Conservation (phyloP, 495 filamentous ascomycete species). For the Bacidia gigantensis region DNA sequence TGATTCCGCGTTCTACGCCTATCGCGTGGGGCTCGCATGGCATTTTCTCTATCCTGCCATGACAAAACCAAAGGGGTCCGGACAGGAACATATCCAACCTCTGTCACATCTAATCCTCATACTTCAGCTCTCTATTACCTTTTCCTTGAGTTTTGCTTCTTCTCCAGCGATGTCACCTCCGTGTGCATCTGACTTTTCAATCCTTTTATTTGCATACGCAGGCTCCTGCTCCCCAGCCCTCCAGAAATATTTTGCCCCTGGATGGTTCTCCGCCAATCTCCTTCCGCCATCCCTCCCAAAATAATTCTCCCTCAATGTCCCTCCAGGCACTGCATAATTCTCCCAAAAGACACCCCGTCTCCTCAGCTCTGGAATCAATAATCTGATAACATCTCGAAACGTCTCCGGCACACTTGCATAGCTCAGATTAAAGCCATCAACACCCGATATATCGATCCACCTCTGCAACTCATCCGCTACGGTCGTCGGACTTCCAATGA, state of each 20-base stretch:
- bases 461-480: constrained; percentile 38
- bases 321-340: not conserved
- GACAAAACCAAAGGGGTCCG: too few species aligned
- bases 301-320: not conserved
- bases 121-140: too few species aligned
- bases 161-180: not conserved
- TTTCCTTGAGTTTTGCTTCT: too few species aligned
- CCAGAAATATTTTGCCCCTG: not conserved
- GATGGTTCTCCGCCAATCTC: not conserved
- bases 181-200: not conserved
- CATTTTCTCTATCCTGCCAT: too few species aligned
- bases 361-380: constrained; percentile 8
- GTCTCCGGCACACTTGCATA: constrained; percentile 40
- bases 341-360: not conserved
- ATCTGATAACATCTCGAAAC: constrained; percentile 42
- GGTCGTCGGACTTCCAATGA: constrained; percentile 21
- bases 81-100: too few species aligned
- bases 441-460: constrained; percentile 33
- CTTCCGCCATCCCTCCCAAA: not conserved
- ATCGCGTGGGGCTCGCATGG: too few species aligned
- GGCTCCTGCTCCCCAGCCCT: not conserved
- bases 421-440: constrained; percentile 41
- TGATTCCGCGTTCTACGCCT: not conserved
- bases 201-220: not conserved
- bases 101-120: too few species aligned